These are phyloP conservation scores for Trichosporon coremiiforme DNA, from an alignment of 1,284 basidiomycete species.

Conservation along the genomic window DNA sequence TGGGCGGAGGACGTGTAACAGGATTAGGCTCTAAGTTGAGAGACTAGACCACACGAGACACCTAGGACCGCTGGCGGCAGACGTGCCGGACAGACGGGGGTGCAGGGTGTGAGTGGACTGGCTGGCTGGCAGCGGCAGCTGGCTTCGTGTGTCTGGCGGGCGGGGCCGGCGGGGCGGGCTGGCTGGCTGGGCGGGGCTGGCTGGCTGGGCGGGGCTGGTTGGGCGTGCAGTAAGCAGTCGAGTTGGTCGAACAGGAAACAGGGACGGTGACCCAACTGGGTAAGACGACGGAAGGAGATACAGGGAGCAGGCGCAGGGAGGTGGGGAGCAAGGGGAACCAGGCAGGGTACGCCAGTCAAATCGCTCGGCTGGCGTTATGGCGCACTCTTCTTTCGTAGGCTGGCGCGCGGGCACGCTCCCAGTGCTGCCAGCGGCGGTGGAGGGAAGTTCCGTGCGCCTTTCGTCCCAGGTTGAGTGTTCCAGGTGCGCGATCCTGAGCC, in stretches of 20 bases:
- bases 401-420: background rate
- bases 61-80: background rate
- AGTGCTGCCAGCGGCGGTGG: background rate
- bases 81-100: background rate
- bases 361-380: constrained; percentile 8
- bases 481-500: background rate
- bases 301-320: constrained; percentile 14
- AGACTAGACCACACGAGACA: constrained; percentile 9
- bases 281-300: background rate
- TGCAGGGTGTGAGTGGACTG: background rate
- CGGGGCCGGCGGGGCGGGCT: no score
- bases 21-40: constrained; percentile 4
- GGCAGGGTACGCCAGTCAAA: constrained; percentile 4
- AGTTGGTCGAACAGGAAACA: background rate
- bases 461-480: no score
- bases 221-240: background rate
- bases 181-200: background rate
- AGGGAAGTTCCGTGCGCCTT: constrained; percentile 6
- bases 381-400: background rate
- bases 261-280: constrained; percentile 5
- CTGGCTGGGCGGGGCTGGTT: background rate
- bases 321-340: background rate
- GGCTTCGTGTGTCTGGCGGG: no score
- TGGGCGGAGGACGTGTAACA: background rate
- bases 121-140: background rate